Evolutionary conservation across 495 filamentous ascomycete species (phyloP).

Genomic region (Clohesyomyces aquaticus): DNA sequence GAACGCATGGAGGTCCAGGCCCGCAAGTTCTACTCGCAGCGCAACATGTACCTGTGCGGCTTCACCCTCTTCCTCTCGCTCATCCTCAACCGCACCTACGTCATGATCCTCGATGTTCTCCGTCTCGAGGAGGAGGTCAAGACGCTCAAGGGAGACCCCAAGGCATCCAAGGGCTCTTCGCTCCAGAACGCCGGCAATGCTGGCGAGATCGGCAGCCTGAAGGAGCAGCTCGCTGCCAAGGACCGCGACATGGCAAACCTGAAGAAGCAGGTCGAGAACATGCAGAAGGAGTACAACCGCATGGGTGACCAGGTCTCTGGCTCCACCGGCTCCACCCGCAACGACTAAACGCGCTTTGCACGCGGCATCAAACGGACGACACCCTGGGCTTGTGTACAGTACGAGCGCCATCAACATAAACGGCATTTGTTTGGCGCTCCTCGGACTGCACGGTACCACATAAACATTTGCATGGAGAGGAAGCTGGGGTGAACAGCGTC

Average conservation of each 20-base stretch:
- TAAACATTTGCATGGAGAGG: not conserved
- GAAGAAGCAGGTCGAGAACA: conserved; percentile 73
- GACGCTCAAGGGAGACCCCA: conserved; percentile 77
- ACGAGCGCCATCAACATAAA: not conserved
- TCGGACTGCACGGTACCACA: not conserved
- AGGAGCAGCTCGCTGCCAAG: conserved; percentile 56
- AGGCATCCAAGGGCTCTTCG: conserved; percentile 69
- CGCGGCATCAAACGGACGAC: not conserved
- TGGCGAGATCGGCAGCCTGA: conserved; percentile 73
- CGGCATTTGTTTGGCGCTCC: not conserved
- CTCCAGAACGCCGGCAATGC: conserved; percentile 67
- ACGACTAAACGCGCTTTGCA: conserved; percentile 56
- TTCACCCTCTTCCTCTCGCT: conserved; percentile 98
- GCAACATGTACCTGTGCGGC: conserved; percentile 99
- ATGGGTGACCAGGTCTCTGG: conserved; percentile 77
- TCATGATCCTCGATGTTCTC: conserved; percentile 92
- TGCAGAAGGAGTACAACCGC: conserved; percentile 90
- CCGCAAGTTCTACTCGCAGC: conserved; percentile 99
- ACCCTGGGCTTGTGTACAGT: not conserved
- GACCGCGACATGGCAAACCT: conserved; percentile 53
- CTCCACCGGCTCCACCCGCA: conserved; percentile 62
- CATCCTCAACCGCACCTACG: conserved; percentile 98
- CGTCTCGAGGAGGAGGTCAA: conserved; percentile 93
- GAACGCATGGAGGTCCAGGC: conserved; percentile 98
- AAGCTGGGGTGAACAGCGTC: not conserved